These are phyloP conservation scores for Kingdonia uniflora DNA, from an alignment of 164 flowering plant genomes.

Conservation along the genomic window DNA sequence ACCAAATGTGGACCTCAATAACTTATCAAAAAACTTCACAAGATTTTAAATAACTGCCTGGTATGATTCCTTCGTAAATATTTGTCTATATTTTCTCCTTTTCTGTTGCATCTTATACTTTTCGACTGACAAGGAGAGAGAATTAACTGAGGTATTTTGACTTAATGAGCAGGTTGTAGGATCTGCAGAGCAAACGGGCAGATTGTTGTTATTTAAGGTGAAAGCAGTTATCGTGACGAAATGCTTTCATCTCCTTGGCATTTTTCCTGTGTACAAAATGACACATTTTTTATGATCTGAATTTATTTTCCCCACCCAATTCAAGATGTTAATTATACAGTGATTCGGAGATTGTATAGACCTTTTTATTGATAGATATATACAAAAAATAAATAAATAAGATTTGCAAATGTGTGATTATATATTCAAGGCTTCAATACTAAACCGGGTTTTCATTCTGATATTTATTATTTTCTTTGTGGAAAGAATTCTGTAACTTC, in stretches of 20 bases:
- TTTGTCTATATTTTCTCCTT: not conserved
- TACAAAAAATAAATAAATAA: no score
- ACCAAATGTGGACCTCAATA: constrained; percentile 81
- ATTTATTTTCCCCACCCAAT: not conserved
- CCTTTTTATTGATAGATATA: no score
- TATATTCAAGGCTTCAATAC: no score
- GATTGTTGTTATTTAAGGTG: constrained; percentile 82
- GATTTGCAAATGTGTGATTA: no score
- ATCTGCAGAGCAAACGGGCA: constrained; percentile 67
- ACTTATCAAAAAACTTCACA: constrained; percentile 65
- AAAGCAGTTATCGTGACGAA: constrained; percentile 81
- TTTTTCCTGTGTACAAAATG: constrained; percentile 70
- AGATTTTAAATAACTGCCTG: constrained; percentile 76
- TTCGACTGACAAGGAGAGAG: not conserved
- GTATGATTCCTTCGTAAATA: constrained; percentile 20
- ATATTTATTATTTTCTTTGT: no score
- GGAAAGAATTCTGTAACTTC: no score
- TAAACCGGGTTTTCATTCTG: no score
- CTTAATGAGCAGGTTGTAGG: constrained; percentile 59
- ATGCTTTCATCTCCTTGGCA: constrained; percentile 81
- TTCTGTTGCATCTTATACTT: not conserved
- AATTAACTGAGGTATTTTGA: not conserved
- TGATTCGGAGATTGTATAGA: no score
- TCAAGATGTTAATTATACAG: no score
- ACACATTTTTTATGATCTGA: no score